Conservation (phyloP, 257 asterid species). For the Nicotiana tomentosiformis region DNA sequence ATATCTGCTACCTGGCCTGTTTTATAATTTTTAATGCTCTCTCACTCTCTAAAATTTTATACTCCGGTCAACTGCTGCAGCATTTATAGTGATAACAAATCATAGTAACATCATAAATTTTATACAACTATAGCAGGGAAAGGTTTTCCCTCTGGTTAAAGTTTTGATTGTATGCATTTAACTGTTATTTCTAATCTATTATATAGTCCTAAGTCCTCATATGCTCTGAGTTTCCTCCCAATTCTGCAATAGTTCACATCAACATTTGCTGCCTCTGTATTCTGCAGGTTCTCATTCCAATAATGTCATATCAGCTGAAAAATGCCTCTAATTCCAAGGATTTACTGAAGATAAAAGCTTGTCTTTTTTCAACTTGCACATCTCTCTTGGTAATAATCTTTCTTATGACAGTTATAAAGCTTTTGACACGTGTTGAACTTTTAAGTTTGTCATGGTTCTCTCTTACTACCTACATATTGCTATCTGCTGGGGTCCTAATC, state of each 20-base stretch:
- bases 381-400: constrained; percentile 60
- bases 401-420: not conserved
- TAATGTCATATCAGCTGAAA: constrained; percentile 51
- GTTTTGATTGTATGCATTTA: not conserved
- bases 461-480: not conserved
- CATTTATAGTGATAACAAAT: not conserved
- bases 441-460: not conserved
- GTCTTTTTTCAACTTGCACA: constrained; percentile 71
- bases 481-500: not conserved
- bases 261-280: constrained; percentile 16
- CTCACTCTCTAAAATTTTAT: not conserved
- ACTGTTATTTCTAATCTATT: not conserved
- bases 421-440: not conserved
- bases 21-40: not conserved
- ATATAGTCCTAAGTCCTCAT: not conserved
- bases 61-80: not conserved
- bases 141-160: not conserved
- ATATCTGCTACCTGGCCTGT: not conserved
- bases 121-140: not conserved
- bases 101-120: not conserved
- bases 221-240: not conserved
- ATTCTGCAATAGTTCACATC: not conserved
- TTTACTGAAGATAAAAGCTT: constrained; percentile 54
- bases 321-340: constrained; percentile 48
- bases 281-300: constrained; percentile 77